Evolutionary conservation across 2,329 filamentous ascomycete species (phyloP), one percentile per base, ranked within the genome.

Genomic region (Escovopsis sp.): DNA sequence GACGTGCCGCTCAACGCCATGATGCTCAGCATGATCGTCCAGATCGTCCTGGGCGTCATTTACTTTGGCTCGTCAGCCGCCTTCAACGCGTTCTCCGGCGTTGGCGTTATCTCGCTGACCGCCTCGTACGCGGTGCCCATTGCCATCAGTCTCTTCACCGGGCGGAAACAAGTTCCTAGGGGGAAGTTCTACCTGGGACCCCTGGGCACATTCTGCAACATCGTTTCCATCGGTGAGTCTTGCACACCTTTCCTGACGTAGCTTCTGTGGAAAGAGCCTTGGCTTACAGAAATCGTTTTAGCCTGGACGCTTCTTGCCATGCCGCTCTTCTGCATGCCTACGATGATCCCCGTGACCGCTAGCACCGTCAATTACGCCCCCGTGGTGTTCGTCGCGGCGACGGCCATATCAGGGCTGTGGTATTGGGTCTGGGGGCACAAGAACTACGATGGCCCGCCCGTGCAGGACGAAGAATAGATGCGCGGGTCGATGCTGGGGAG

Each of bases 261-360:
- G n/a, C n/a, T n/a, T n/a, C n/a, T n/a, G n/a, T n/a, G n/a, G n/a
- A n/a, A n/a, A n/a, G n/a, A n/a, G n/a, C n/a, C n/a, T n/a, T n/a
- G n/a, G n/a, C n/a, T n/a, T n/a, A n/a, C n/a, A n/a, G n/a, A n/a
- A n/a, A n/a, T n/a, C n/a, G n/a, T n/a, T n/a, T n/a, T n/a, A 76
- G 71, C 59, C 35, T 84, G 79, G 79, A 77, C 73, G 36, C 45
- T 66, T 12, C 66, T 85, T 36, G 77, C 76, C 26, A 70, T 83
- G 35, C 77, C 79, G 1, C 68, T 84, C 13, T 84, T 84, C 63
- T 84, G 74, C 56, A 80, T 81, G 74, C 79, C 77, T 1, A 67
- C 72, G 0, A 56, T 56, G 30, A 58, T 80, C n/a, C 73, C 73
- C 5, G 73, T 79, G 27, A 67, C 65, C 1, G 55, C 49, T 21